Base-by-base conservation (phyloP, 2,329 filamentous ascomycete genomes). In the Hymenoscyphus linearis region DNA sequence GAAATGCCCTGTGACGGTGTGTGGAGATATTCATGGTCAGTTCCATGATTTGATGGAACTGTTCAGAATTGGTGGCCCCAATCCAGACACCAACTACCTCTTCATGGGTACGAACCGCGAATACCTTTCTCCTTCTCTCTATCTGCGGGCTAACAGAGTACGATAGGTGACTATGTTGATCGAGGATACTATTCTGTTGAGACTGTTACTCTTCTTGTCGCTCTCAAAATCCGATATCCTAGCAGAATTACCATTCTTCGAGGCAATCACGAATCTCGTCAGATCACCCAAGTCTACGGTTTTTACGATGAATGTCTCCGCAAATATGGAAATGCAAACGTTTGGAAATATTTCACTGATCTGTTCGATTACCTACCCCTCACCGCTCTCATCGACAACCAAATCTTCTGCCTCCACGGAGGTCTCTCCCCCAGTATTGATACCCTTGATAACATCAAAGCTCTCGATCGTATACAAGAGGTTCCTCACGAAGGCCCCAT, bases 31-130 rank as follows among this genome's bases (percentile, higher is more conserved):
- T 75, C 95, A 99, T 78, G 95, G 95, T 68, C 95, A 99, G 78
- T 98, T 98, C 76, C 93, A 98, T 77, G 95, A 99, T 74, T 79
- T 99, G 76, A 98, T 99, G 92, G 95, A 99, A 80, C 86, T 99
- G 59, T 99, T 99, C 85, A 96, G 96, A 80, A 98, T 99, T 76
- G 95, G 95, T 70, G 95, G 95, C 59, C 92, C 93, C 64, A 97
- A 96, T 75, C 95, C 95, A 68, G 95, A 99, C 77, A 98, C 95
- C 74, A 98, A 98, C 81, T 98, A 98, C 78, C 88, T 98, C 68
- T 98, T 98, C 81, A 98, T 99, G 92, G 93, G 91, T 95, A 79
- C 6, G 18, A 10, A 47, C 31, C 31, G 31, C 31, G 40, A 22
- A 13, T 10, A 22, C 40, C 40, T n/a, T 25, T 4, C 10, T 53